A percentile compares a stretch with the other conserved stretches of the same genome.
phyloP scores from a whole-genome alignment of 2,329 filamentous ascomycete genomes.

The Penicillium sp. region DNA sequence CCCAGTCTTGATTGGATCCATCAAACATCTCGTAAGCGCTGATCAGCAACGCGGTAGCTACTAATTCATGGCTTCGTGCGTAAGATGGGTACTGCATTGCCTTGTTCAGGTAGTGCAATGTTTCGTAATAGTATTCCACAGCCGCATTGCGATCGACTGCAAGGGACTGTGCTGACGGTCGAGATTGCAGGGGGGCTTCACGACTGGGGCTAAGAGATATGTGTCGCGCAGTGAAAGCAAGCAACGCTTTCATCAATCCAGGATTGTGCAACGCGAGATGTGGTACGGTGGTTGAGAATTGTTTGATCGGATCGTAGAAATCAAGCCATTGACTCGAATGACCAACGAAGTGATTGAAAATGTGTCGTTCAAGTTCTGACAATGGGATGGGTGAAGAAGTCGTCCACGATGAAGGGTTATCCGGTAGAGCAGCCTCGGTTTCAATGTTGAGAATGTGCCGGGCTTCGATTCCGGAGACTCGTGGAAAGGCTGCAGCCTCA shows the following conservation, averaged over 20 bases:
- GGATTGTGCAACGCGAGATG: slow-evolving; percentile 9
- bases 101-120: slow-evolving; percentile 60
- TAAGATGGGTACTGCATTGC: slow-evolving; percentile 60
- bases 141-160: slow-evolving; percentile 8
- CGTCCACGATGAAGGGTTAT: slow-evolving; percentile 13
- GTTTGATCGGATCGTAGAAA: slow-evolving; percentile 14
- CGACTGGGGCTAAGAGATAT: slow-evolving; percentile 7
- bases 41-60: slow-evolving; percentile 60
- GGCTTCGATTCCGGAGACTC: slow-evolving; percentile 8
- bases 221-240: slow-evolving; percentile 6
- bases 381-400: slow-evolving; percentile 5
- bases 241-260: slow-evolving; percentile 2
- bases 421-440: neutral
- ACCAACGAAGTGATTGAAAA: slow-evolving; percentile 14
- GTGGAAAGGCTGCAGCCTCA: slow-evolving; percentile 15
- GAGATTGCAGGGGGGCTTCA: neutral
- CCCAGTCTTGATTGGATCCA: slow-evolving; percentile 53
- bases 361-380: slow-evolving; percentile 9
- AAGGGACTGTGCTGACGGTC: slow-evolving; percentile 17
- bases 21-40: slow-evolving; percentile 67
- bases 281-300: slow-evolving; percentile 14
- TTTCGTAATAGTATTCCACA: slow-evolving; percentile 62
- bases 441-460: slow-evolving; percentile 3
- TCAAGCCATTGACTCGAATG: slow-evolving; percentile 19
- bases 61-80: slow-evolving; percentile 54